Percentiles rank a stretch among this genome's conserved stretches.
Conservation (phyloP, 176 grass and related monocot species). For the Leersia perrieri region DNA sequence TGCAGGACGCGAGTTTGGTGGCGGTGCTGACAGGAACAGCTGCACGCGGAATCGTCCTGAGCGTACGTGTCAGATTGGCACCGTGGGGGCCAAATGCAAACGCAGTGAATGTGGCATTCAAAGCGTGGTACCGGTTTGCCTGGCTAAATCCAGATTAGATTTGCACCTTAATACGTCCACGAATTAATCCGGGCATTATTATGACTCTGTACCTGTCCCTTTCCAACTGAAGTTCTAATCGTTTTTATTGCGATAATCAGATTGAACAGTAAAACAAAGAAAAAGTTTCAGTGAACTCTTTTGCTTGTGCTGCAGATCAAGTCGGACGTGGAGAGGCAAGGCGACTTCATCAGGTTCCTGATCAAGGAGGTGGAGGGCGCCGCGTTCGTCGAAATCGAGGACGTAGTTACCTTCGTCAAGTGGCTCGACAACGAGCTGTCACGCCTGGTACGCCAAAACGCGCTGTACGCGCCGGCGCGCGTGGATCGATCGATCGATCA, state of each 20-base stretch:
- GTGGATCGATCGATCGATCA: not conserved
- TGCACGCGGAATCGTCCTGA: not conserved
- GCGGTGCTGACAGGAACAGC: not conserved
- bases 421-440: conserved; percentile 98
- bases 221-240: not conserved
- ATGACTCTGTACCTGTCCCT: not conserved
- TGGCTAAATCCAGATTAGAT: not conserved
- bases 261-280: not conserved
- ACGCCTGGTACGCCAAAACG: conserved; percentile 56
- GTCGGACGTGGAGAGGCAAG: conserved; percentile 85
- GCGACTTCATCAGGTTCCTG: conserved; percentile 80
- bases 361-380: conserved; percentile 83
- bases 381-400: conserved; percentile 68
- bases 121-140: not conserved
- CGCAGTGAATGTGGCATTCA: not conserved
- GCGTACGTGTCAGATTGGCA: conserved; percentile 4
- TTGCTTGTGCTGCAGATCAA: conserved; percentile 54
- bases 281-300: not conserved
- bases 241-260: not conserved
- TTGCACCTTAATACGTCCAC: not conserved
- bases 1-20: not conserved
- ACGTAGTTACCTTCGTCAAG: conserved; percentile 92
- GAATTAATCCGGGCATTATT: not conserved
- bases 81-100: not conserved
- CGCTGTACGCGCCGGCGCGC: not conserved